Evolutionary conservation across 1,284 basidiomycete genomes (phyloP).

Genomic region (Cystobasidium sp.): DNA sequence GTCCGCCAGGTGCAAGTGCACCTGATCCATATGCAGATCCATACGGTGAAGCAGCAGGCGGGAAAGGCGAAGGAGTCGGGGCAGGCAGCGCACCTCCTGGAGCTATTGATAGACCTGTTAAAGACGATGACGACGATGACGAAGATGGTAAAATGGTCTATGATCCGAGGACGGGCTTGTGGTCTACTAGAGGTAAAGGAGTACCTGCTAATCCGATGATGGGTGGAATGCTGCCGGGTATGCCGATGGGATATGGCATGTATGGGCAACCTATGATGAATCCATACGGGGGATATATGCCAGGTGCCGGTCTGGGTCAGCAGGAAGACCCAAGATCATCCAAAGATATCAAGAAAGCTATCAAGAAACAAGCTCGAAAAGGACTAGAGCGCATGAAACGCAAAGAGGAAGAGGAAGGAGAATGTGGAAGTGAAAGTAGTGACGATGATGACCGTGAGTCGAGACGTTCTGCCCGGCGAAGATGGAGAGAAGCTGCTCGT

Average conservation of each 20-base stretch:
- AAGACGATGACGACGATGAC: constrained; percentile 13
- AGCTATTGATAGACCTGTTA: constrained; percentile 1
- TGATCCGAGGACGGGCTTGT: constrained; percentile 32
- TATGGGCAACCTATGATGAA: constrained; percentile 32
- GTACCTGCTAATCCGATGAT: constrained; percentile 1
- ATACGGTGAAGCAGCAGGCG: background rate
- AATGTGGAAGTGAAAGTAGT: constrained; percentile 20
- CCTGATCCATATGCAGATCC: constrained; percentile 37
- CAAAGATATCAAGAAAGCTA: constrained; percentile 20
- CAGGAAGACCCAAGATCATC: background rate
- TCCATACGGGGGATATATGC: background rate
- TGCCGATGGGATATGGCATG: constrained; percentile 41
- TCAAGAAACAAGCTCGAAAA: constrained; percentile 22
- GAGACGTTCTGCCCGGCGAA: background rate
- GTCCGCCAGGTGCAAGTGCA: background rate
- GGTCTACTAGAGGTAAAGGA: constrained; percentile 19
- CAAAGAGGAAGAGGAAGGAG: constrained; percentile 23
- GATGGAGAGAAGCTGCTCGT: background rate
- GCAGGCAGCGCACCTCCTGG: constrained; percentile 39
- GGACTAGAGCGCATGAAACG: constrained; percentile 20
- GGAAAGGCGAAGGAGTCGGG: constrained; percentile 29
- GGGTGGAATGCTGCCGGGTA: background rate
- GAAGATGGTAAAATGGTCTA: constrained; percentile 24
- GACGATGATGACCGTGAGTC: constrained; percentile 3
- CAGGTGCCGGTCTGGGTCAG: background rate